A percentile compares a stretch with the other conserved stretches of the same genome.
Conservation (phyloP, 495 filamentous ascomycete genomes). For the Lasiosphaeria miniovina region DNA sequence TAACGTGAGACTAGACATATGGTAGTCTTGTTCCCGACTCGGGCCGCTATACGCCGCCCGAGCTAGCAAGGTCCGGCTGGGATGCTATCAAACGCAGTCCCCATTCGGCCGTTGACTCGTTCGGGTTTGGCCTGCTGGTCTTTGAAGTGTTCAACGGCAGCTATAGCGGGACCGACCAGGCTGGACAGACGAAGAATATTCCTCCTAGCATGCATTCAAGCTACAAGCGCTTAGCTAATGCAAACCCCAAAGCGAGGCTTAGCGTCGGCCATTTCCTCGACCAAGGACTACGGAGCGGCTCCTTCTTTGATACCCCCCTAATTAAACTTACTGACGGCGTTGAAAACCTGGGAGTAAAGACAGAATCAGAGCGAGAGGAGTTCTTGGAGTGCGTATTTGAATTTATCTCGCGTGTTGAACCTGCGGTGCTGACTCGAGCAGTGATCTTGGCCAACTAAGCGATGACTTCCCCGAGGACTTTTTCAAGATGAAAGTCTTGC, state of each 20-base stretch:
- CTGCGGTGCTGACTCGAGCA: constrained; percentile 34
- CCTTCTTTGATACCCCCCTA: constrained; percentile 88
- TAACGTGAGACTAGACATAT: constrained; percentile 57
- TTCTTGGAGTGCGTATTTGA: constrained; percentile 68
- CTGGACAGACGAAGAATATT: constrained; percentile 79
- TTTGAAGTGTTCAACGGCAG: constrained; percentile 89
- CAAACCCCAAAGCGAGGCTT: constrained; percentile 83
- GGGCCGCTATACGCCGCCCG: constrained; percentile 76
- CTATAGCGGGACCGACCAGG: constrained; percentile 68
- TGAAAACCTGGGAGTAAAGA: constrained; percentile 86
- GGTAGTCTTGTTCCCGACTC: constrained; percentile 83
- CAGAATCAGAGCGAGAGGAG: constrained; percentile 74
- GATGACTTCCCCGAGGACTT: constrained; percentile 97
- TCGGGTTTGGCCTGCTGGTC: constrained; percentile 77
- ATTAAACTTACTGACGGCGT: constrained; percentile 90
- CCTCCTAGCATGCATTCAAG: constrained; percentile 82
- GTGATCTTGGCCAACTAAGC: constrained; percentile 78
- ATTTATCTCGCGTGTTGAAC: constrained; percentile 3
- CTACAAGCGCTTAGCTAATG: constrained; percentile 81
- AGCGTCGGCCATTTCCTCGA: constrained; percentile 85
- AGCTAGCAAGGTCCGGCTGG: constrained; percentile 84
- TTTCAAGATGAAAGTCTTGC: constrained; percentile 94
- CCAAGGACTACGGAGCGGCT: constrained; percentile 75
- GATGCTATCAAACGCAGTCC: constrained; percentile 81
- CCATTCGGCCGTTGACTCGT: constrained; percentile 78